Conservation (phyloP, 495 filamentous ascomycete species). For the Podospora pseudoanserina region DNA sequence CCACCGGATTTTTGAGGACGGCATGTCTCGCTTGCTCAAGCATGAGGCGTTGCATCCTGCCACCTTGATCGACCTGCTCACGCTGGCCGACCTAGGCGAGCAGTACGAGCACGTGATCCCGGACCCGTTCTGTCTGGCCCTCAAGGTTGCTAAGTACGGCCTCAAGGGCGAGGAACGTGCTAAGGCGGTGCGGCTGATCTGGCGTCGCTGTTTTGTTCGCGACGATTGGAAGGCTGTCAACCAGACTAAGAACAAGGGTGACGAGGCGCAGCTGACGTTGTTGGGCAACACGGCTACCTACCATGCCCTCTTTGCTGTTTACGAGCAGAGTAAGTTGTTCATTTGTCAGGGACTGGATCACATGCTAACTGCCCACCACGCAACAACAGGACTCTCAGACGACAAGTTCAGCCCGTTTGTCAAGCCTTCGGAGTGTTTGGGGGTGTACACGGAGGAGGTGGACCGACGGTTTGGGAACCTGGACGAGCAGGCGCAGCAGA, state of each 20-base stretch:
- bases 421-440: conserved; percentile 49
- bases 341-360: background rate
- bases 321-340: conserved; percentile 41
- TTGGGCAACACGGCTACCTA: conserved; percentile 51
- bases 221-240: conserved; percentile 71
- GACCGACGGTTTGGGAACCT: conserved; percentile 50
- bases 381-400: conserved; percentile 22
- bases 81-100: conserved; percentile 55
- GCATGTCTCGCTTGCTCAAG: conserved; percentile 61
- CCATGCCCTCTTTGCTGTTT: conserved; percentile 44
- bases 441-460: conserved; percentile 50
- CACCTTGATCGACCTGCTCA: conserved; percentile 76
- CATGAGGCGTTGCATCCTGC: conserved; percentile 63
- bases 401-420: conserved; percentile 40
- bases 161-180: conserved; percentile 50
- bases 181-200: conserved; percentile 66
- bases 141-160: conserved; percentile 60
- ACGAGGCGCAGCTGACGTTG: conserved; percentile 41
- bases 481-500: conserved; percentile 47
- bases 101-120: conserved; percentile 38
- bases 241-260: conserved; percentile 50
- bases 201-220: conserved; percentile 74
- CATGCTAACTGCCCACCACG: conserved; percentile 14
- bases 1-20: conserved; percentile 58
- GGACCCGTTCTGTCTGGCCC: conserved; percentile 66